Evolutionary conservation across 768 basidiomycete species (phyloP).

Genomic region (Lactifluus subvellereus): DNA sequence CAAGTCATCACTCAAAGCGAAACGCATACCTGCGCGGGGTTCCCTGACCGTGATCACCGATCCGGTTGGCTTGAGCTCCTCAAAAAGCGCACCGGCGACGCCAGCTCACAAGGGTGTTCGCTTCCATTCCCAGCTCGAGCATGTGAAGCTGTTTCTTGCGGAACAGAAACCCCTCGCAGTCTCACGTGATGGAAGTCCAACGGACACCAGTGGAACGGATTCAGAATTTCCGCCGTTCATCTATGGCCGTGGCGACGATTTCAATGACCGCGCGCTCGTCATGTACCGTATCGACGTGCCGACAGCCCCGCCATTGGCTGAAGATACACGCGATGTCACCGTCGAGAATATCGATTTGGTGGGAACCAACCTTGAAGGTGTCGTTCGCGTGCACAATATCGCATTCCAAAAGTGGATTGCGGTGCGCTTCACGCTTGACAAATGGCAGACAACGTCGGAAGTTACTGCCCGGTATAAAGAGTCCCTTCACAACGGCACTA

Average conservation of each 20-base stretch:
- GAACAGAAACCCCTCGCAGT: slow-evolving; percentile 95
- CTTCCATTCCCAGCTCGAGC: slow-evolving; percentile 87
- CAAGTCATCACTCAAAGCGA: slow-evolving; percentile 82
- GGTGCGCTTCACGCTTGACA: slow-evolving; percentile 88
- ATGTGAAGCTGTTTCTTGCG: slow-evolving; percentile 90
- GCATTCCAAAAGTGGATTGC: slow-evolving; percentile 84
- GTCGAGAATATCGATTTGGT: slow-evolving; percentile 53
- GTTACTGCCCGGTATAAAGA: slow-evolving; percentile 71
- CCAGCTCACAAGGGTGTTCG: slow-evolving; percentile 86
- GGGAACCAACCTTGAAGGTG: slow-evolving; percentile 57
- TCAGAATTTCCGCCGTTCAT: slow-evolving; percentile 69
- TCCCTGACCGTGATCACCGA: slow-evolving; percentile 49
- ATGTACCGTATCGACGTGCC: slow-evolving; percentile 73
- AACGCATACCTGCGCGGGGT: slow-evolving; percentile 42
- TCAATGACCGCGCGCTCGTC: slow-evolving; percentile 36
- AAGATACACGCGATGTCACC: slow-evolving; percentile 41
- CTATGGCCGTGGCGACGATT: slow-evolving; percentile 40
- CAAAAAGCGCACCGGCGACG: slow-evolving; percentile 75
- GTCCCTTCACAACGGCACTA: slow-evolving; percentile 33
- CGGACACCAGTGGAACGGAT: slow-evolving; percentile 76
- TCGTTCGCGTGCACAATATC: slow-evolving; percentile 75
- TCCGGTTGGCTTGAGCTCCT: slow-evolving; percentile 32
- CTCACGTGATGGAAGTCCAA: slow-evolving; percentile 84
- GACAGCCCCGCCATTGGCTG: slow-evolving; percentile 26
- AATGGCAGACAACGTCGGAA: slow-evolving; percentile 95